Conservation (phyloP, 805 yeast species). For the Clavispora fructus region DNA sequence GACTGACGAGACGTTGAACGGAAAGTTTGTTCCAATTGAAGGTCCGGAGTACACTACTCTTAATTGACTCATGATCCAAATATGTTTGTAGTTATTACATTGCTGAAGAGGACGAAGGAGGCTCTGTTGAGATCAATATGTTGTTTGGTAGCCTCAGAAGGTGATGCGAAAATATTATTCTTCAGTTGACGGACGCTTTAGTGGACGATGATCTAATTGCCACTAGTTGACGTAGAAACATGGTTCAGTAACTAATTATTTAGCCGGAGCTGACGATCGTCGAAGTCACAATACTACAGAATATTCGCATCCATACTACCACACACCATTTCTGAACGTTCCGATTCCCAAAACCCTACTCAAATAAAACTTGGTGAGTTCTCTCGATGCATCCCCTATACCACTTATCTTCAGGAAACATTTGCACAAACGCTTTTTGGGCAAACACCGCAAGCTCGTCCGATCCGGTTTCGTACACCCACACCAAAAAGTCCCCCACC, state of each 20-base stretch:
- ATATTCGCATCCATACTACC: too few relatives aligned
- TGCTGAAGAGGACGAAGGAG: too few relatives aligned
- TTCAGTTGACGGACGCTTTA: too few relatives aligned
- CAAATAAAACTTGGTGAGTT: not conserved
- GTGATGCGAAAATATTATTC: too few relatives aligned
- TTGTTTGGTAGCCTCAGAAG: too few relatives aligned
- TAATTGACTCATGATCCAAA: not conserved
- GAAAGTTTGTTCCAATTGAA: constrained; percentile 23
- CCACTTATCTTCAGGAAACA: constrained; percentile 3
- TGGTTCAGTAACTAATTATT: too few relatives aligned
- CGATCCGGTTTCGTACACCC: constrained; percentile 9
- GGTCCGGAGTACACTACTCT: constrained; percentile 6
- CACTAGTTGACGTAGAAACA: too few relatives aligned
- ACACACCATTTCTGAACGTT: too few relatives aligned
- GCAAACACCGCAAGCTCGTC: constrained; percentile 8
- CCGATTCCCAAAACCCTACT: not conserved
- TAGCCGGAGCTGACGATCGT: too few relatives aligned
- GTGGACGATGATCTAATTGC: too few relatives aligned
- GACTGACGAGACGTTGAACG: constrained; percentile 23
- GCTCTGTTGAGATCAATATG: too few relatives aligned
- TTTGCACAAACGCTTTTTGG: constrained; percentile 4
- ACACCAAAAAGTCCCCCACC: constrained; percentile 10
- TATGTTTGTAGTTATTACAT: not conserved
- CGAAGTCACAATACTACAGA: too few relatives aligned
- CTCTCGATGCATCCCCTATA: not conserved